Percentiles rank a stretch among this genome's conserved stretches.
These are phyloP conservation scores for Haplosporangium sp. DNA, from an alignment of 371 early-diverging fungal genomes.

Conservation along the genomic window DNA sequence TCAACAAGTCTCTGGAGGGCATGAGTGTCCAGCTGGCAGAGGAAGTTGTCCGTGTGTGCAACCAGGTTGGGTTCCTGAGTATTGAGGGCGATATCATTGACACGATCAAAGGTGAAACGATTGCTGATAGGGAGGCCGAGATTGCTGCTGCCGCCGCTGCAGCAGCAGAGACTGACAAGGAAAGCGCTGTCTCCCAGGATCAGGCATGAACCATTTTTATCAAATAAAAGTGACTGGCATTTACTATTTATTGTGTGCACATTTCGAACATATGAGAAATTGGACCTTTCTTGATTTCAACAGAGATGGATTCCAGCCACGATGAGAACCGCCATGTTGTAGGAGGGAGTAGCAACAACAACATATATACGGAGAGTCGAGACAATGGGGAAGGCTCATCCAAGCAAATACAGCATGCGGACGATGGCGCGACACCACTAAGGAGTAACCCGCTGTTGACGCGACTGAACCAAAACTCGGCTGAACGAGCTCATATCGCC, in stretches of 20 bases:
- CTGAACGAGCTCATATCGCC: constrained; percentile 38
- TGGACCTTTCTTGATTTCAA: background rate
- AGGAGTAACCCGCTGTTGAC: constrained; percentile 31
- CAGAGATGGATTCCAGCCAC: constrained; percentile 21
- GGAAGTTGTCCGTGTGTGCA: constrained; percentile 74
- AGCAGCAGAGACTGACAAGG: constrained; percentile 15
- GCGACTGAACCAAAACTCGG: constrained; percentile 43
- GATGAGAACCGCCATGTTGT: background rate
- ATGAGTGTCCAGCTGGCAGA: constrained; percentile 81
- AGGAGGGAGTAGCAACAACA: background rate
- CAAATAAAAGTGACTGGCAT: background rate
- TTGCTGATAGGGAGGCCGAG: constrained; percentile 47
- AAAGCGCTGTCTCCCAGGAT: background rate
- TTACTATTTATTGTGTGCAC: background rate
- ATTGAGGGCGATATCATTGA: constrained; percentile 70
- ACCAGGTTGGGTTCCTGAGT: constrained; percentile 79
- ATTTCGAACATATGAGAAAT: too few relatives aligned
- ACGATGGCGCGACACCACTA: too few relatives aligned
- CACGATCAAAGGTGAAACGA: constrained; percentile 52
- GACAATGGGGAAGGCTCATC: constrained; percentile 18
- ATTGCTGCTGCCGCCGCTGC: constrained; percentile 49
- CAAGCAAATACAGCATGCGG: background rate
- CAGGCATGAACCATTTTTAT: too few relatives aligned
- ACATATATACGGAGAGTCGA: constrained; percentile 2
- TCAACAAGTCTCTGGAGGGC: constrained; percentile 83